Base-by-base conservation (phyloP, 139 green algal species). In the Chlamydomonas asymmetrica region DNA sequence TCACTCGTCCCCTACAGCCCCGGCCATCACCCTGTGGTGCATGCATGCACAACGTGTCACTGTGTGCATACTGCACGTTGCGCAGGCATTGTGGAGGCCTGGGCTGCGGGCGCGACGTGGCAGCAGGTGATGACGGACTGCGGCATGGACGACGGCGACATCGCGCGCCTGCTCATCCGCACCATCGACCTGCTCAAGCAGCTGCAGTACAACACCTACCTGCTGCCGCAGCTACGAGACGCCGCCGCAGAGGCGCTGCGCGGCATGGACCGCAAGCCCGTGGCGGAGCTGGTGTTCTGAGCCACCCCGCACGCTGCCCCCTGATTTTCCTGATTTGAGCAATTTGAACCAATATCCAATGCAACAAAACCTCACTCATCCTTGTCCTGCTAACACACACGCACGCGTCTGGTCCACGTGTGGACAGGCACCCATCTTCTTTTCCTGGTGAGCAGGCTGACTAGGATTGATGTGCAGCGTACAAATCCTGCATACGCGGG, bases 111-210 rank as follows among this genome's bases (percentile, higher is more conserved):
- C 20, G 77, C 74, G 43, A 85, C 57, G 1, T 96, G 92, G 92
- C 31, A 70, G 43, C 73, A 93, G 70, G 62, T 93, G 39, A 92
- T 88, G 73, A 57, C 62, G 13, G 88, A 92, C 75, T 88, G 79
- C 52, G 80, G 63, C 35, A 62, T 97, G 61, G 93, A 97, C 63
- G 93, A 96, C 49, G 93, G 93, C 1, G 93, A 97, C 80, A 79
- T 97, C 37, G 92, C 91, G 5, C 82, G 92, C 5, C 84, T 97
- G 64, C 83, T 97, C 40, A 88, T 83, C 8, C 83, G 93, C 65
- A 94, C 90, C 23, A 69, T 83, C 5, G 93, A 97, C 79, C 49
- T 96, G 69, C 79, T 97, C 60, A 85, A 89, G 35, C 93, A 97
- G 87, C 81, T 86, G 31, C 71, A 40, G 13, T 81, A 73, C 38